Evolutionary conservation across 106 monocot species (phyloP), one percentile per base, ranked within the genome.

Genomic region (Dendrobium officinale): DNA sequence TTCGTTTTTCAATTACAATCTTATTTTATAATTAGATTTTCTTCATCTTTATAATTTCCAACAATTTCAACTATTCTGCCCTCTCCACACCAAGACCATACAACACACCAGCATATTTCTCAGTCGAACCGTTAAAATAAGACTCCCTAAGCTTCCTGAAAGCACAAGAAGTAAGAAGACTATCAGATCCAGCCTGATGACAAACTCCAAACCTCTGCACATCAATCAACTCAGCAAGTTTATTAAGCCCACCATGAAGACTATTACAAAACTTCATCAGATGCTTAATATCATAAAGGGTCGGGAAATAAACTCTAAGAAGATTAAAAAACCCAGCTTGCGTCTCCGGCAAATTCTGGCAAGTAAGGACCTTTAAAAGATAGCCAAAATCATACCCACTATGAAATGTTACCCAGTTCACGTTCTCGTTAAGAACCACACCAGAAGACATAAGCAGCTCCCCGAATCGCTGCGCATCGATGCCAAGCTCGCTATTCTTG

Each of bases 361-460:
- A 79, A 31, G 85, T 90, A 29, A 90, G 82, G 26, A 87, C 37
- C 82, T 86, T 89, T 17, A 89, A 44, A 8, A 88, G 80, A 55
- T 88, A 88, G 70, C 88, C 88, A 73, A 88, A 88, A 42, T 88
- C 88, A 56, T 88, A 89, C 0, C 89, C 89, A 8, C 82, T 80
- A 72, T 89, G 89, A 78, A 89, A 89, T 48, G 89, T 86, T 9
- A 89, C 84, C 89, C 89, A 89, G 33, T 78, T 81, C 40, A 89
- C 78, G 6, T 51, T 61, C 54, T 89, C 86, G 61, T 86, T 89
- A 17, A 89, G 84, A 18, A 90, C 89, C 22, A 90, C 61, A 2
- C 90, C 87, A 7, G 90, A 90, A 2, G 87, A 85, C 90, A 90
- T 90, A 13, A 90, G 82, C n/a, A 90, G 87, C 85, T 90, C 90